These are phyloP conservation scores for Melampsora americana DNA, from an alignment of 1,284 basidiomycete genomes.

Conservation along the genomic window DNA sequence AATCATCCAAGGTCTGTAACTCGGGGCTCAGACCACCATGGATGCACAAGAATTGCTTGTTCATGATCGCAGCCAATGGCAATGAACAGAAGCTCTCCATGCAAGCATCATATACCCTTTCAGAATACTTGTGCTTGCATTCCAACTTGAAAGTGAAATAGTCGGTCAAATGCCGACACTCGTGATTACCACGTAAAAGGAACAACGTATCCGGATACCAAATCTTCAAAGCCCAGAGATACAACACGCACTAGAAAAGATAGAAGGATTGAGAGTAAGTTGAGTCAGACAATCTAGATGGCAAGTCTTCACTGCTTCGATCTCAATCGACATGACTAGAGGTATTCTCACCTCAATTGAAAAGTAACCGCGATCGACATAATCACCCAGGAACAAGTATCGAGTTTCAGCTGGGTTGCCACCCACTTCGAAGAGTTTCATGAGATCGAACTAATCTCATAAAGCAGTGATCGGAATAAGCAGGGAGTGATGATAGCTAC, in stretches of 20 bases:
- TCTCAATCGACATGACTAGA: slow-evolving; percentile 46
- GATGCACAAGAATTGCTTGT: slow-evolving; percentile 95
- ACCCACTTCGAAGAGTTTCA: slow-evolving; percentile 97
- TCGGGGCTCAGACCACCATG: slow-evolving; percentile 90
- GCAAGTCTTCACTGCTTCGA: slow-evolving; percentile 13
- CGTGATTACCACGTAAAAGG: slow-evolving; percentile 92
- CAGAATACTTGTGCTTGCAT: slow-evolving; percentile 92
- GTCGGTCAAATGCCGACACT: slow-evolving; percentile 92
- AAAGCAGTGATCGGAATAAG: slow-evolving; percentile 21
- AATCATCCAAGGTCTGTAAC: slow-evolving; percentile 82
- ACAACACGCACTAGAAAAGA: slow-evolving; percentile 72
- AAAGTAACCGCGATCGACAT: slow-evolving; percentile 95
- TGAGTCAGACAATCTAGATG: slow-evolving; percentile 13
- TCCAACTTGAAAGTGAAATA: slow-evolving; percentile 97
- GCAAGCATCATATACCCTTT: slow-evolving; percentile 81
- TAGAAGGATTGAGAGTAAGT: slow-evolving; percentile 46
- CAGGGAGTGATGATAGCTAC: slow-evolving; percentile 27
- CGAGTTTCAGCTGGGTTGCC: slow-evolving; percentile 83
- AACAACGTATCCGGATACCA: slow-evolving; percentile 86
- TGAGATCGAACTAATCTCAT: slow-evolving; percentile 75
- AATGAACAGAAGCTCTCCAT: slow-evolving; percentile 91
- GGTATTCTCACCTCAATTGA: slow-evolving; percentile 71
- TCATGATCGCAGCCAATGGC: slow-evolving; percentile 89
- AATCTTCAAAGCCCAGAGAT: slow-evolving; percentile 87
- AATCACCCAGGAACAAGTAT: slow-evolving; percentile 96